Percentiles rank a stretch among this genome's conserved stretches.
Evolutionary conservation across 176 grass and related monocot species (phyloP).

Genomic region (Musa beccarii): DNA sequence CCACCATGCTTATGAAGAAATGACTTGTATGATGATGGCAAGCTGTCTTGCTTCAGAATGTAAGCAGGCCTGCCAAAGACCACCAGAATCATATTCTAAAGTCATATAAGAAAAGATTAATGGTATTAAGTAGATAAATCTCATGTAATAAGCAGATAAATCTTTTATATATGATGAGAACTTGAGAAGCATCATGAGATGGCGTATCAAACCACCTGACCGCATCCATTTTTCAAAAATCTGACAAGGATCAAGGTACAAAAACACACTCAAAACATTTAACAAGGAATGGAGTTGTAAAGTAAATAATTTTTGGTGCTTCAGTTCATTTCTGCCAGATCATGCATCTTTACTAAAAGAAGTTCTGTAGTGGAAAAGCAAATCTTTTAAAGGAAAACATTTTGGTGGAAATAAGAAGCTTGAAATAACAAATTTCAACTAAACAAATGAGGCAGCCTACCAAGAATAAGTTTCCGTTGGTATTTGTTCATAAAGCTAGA

Average conservation of each 20-base stretch:
- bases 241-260: neutral
- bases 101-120: neutral
- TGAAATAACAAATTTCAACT: neutral
- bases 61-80: constrained; percentile 55
- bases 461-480: neutral
- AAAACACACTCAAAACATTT: neutral
- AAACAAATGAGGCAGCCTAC: neutral
- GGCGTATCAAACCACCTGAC: neutral
- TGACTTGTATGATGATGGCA: constrained; percentile 78
- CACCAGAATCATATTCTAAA: neutral
- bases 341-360: neutral
- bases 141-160: neutral
- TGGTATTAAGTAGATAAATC: neutral
- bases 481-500: neutral
- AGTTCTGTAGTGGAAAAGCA: neutral
- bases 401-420: neutral
- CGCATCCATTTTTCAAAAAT: neutral
- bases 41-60: constrained; percentile 81
- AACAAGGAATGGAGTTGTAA: neutral
- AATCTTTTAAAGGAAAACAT: neutral
- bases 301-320: neutral
- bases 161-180: neutral
- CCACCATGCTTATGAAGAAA: constrained; percentile 91
- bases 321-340: neutral
- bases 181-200: neutral